A percentile compares a stretch with the other conserved stretches of the same genome.
Conservation (phyloP, 108 stramenopile genomes). For the Schizochytrium sp. region DNA sequence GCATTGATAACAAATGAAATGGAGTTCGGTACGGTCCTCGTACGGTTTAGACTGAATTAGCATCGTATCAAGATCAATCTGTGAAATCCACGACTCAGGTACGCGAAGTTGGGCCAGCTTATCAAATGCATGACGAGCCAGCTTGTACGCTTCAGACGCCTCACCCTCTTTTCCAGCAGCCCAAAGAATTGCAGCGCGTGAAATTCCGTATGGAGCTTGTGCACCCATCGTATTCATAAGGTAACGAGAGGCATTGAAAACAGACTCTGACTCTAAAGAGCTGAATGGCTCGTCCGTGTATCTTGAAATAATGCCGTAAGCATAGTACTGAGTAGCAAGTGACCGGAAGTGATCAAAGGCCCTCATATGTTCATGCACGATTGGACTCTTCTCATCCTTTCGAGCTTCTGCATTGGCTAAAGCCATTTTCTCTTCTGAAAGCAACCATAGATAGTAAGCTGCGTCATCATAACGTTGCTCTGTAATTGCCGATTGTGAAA, state of each 20-base stretch:
- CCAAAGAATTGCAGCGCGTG: slow-evolving; percentile 76
- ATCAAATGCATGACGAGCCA: slow-evolving; percentile 77
- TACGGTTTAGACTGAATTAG: slow-evolving; percentile 78
- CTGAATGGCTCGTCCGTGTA: slow-evolving; percentile 80
- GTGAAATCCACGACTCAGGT: slow-evolving; percentile 73
- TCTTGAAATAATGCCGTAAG: slow-evolving; percentile 73
- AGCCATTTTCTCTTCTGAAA: slow-evolving; percentile 65
- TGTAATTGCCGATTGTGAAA: slow-evolving; percentile 72
- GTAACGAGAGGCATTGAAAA: slow-evolving; percentile 77
- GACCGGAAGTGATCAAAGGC: slow-evolving; percentile 62
- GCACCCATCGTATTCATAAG: slow-evolving; percentile 75
- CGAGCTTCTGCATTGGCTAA: slow-evolving; percentile 44
- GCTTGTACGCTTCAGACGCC: slow-evolving; percentile 77
- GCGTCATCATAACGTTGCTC: slow-evolving; percentile 77
- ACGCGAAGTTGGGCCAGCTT: slow-evolving; percentile 71
- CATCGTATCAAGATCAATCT: slow-evolving; percentile 76
- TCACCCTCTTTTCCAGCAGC: slow-evolving; percentile 79
- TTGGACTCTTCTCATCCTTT: slow-evolving; percentile 33
- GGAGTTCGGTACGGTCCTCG: slow-evolving; percentile 76
- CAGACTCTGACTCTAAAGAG: slow-evolving; percentile 74
- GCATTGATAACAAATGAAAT: slow-evolving; percentile 82
- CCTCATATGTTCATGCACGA: background rate
- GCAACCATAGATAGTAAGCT: slow-evolving; percentile 75
- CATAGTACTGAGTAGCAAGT: slow-evolving; percentile 78
- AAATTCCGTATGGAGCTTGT: slow-evolving; percentile 74